Base-by-base conservation (phyloP, 2,329 filamentous ascomycete genomes). In the Cladophialophora carrionii region DNA sequence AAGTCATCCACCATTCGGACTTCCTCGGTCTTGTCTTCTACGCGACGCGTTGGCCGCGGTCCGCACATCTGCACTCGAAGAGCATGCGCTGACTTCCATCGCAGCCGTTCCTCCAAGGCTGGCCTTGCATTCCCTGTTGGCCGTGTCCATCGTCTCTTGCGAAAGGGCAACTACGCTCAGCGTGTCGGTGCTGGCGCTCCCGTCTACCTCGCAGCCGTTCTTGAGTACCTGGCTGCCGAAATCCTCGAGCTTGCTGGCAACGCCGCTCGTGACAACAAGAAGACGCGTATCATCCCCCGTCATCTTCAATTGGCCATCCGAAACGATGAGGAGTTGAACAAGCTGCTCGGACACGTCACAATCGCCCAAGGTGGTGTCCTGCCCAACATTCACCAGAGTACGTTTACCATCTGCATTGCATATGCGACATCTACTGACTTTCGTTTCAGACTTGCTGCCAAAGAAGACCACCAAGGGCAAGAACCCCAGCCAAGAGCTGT, bases 261-360 rank as follows among this genome's bases (percentile, higher is more conserved):
- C 82, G 95, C 95, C 76, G 95, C 95, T 71, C 94, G 95, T 75
- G 95, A 99, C 85, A 97, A 98, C 89, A 99, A 99, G 91, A 98
- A 98, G 90, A 99, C 94, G 72, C 93, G 95, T 90, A 99, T 99
- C 84, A 99, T 98, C 68, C 95, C 95, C 72, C 92, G 95, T 82
- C 95, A 99, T 83, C 88, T 99, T 55, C 95, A 99, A 85, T 92
- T 99, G 74, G 95, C 95, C 82, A 99, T 99, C 85, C 90, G 95
- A 78, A 97, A 97, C 84, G 94, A 98, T 81, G 94, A 98, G 87
- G 95, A 99, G 84, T 82, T 98, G 90, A 97, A 98, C 90, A 98
- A 96, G 88, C 89, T 96, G 70, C 86, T 96, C 71, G 93, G 93
- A 65, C 92, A 96, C 79, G 92, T 96, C 82, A 97, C 92, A 79